Base-by-base conservation (phyloP, 179 eudicot species). In the Patellifolia procumbens region DNA sequence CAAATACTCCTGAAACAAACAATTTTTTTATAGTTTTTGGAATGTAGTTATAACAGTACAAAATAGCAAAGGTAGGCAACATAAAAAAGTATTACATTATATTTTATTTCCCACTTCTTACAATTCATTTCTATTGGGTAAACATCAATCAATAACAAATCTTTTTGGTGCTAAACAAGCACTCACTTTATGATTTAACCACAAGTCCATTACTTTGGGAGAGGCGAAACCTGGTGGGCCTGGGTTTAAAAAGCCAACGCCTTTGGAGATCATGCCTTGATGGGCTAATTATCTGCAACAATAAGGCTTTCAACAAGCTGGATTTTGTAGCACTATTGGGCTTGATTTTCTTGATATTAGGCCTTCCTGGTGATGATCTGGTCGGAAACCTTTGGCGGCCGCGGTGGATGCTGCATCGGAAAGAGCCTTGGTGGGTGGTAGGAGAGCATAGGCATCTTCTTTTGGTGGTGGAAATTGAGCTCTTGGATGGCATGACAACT, bases 381-480 rank as follows among this genome's bases (percentile, higher is more conserved):
- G 28, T 5, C 59, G 58, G 51, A 6, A 55, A 77, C 76, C 29
- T 68, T 59, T 26, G 42, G 3, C 32, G 42, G 15, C 49, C 39
- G 7, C 79, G 79, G 67, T 80, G 83, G 72, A 42, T 29, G 61
- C 42, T 70, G 34, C 79, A 80, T 9, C 83, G 72, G 60, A 80
- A 80, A 4, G 83, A 80, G 48, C 79, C 79, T 31, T 64, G 72
- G 15, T 80, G 83, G 59, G 79, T 80, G 72, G 79, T 80, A 1
- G 83, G 83, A 61, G 83, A 80, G 49, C 83, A 80, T 20, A 80
- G 83, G 49, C 83, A 80, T n/a, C 75, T 29, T 63, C 66, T 69
- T 51, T 70, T 74, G 70, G 10, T 39, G 65, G 79, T 69, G 49
- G 74, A 32, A 29, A 20, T 68, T 56, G 52, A 10, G 73, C 58